Base-by-base conservation (phyloP, 1,139 yeast species). In the Geotrichum candidum region DNA sequence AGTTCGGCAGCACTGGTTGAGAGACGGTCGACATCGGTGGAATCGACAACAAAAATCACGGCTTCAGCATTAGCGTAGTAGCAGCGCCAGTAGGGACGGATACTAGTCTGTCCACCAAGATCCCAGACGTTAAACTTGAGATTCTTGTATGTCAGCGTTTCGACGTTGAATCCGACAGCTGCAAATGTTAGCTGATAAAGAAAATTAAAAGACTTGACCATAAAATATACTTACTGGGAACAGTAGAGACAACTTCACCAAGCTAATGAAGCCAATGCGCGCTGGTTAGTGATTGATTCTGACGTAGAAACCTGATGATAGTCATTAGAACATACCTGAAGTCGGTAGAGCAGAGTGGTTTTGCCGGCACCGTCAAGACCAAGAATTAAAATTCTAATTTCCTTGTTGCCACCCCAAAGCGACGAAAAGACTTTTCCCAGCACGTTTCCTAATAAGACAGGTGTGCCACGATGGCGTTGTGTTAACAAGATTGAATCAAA, bases 321-420 rank as follows among this genome's bases (percentile, higher is more conserved):
- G 1, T 29, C 38, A 15, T 6, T 6, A 51, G 27, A 22, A 63
- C 76, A 15, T 63, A 74, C 83, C 69, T 94, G 97, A 65, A 94
- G 80, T 68, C 95, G 84, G 77, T 94, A 94, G 65, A 94, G 81
- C 64, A 94, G 92, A 11, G 99, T 94, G 56, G 99, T 94, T 74
- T 94, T 94, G 60, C 99, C 99, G 2, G 99, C 98, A 78, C 98
- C 98, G 76, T 94, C 99, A 65, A 94, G 79, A 4, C 99, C 99
- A 61, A 94, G 80, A 69, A 94, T 94, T 66, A 94, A 82, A 63
- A 94, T 91, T 68, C 99, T 83, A 71, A 92, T 87, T 76, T 94
- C 98, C 75, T 90, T 90, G 70, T 87, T 87, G 60, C 86, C 83
- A 45, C 96, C 96, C 96, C 97, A 94, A 61, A 94, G 80, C 70